These are phyloP conservation scores for Jaltomata sinuosa DNA, from an alignment of 257 asterid species.

Conservation along the genomic window DNA sequence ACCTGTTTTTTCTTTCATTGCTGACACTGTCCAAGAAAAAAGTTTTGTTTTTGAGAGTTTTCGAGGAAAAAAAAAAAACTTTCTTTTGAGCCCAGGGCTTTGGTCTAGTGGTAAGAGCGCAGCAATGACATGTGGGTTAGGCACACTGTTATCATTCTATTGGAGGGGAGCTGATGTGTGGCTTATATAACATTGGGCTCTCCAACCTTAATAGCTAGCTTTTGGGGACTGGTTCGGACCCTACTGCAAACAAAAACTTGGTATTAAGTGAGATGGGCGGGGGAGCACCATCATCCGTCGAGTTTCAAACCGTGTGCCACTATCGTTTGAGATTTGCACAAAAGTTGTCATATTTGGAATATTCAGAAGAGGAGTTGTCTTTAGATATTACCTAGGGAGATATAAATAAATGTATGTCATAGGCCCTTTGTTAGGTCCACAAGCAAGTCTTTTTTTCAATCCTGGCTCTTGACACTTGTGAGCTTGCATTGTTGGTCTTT, in stretches of 20 bases:
- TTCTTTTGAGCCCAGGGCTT: not conserved
- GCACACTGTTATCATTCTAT: too few relatives aligned
- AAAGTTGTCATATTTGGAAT: not conserved
- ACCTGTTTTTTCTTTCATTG: too few relatives aligned
- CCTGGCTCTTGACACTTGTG: not conserved
- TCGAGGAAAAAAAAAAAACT: too few relatives aligned
- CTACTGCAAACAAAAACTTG: not conserved
- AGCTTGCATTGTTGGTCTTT: not conserved
- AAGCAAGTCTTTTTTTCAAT: not conserved
- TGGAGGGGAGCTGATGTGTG: too few relatives aligned
- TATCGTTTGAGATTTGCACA: not conserved
- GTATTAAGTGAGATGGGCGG: not conserved
- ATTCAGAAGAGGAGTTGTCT: not conserved
- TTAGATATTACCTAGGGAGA: not conserved
- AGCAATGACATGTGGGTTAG: not conserved
- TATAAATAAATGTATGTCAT: not conserved
- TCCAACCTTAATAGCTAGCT: too few relatives aligned
- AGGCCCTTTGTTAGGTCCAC: not conserved
- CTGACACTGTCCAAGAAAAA: too few relatives aligned
- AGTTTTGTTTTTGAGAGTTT: too few relatives aligned
- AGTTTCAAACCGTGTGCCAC: not conserved
- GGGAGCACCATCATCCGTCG: not conserved
- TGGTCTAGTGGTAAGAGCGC: not conserved
- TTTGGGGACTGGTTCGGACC: not conserved
- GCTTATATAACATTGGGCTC: too few relatives aligned